These are phyloP conservation scores for Fomes fomentarius DNA, from an alignment of 1,284 basidiomycete species.

Conservation along the genomic window DNA sequence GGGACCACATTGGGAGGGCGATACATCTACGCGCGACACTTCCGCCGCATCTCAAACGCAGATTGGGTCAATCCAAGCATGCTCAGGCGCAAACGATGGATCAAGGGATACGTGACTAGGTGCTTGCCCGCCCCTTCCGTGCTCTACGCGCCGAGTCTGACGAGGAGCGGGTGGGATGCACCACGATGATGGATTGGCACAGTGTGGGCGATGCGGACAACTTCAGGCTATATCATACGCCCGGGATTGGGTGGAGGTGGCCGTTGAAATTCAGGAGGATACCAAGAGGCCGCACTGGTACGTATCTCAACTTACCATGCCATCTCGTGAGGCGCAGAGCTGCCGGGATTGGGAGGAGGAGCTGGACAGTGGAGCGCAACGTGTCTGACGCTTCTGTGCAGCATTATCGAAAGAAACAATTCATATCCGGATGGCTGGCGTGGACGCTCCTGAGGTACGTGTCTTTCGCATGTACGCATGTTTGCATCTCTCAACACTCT, in stretches of 20 bases:
- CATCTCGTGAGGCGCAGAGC: too few relatives aligned
- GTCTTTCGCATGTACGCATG: neutral
- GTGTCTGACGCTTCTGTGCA: neutral
- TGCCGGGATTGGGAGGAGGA: too few relatives aligned
- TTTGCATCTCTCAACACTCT: neutral
- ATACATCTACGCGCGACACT: slow-evolving; percentile 55
- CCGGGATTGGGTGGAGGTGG: slow-evolving; percentile 71
- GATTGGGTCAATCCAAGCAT: slow-evolving; percentile 68
- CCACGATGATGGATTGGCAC: neutral
- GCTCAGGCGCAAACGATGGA: slow-evolving; percentile 58
- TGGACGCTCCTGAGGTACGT: slow-evolving; percentile 89
- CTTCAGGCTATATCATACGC: slow-evolving; percentile 85
- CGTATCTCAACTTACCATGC: neutral
- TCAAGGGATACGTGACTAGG: slow-evolving; percentile 78
- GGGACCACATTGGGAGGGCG: slow-evolving; percentile 38
- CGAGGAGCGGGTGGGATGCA: too few relatives aligned
- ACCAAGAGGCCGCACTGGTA: slow-evolving; percentile 41
- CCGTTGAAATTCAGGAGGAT: slow-evolving; percentile 71
- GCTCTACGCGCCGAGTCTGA: slow-evolving; percentile 7
- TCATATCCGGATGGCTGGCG: slow-evolving; percentile 83
- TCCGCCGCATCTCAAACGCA: slow-evolving; percentile 58
- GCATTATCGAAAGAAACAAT: slow-evolving; percentile 78
- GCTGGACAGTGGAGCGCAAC: too few relatives aligned
- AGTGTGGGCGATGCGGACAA: slow-evolving; percentile 87
- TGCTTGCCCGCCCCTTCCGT: slow-evolving; percentile 35